Base-by-base conservation (phyloP, 2,329 filamentous ascomycete genomes). In the Thelonectria rubi region DNA sequence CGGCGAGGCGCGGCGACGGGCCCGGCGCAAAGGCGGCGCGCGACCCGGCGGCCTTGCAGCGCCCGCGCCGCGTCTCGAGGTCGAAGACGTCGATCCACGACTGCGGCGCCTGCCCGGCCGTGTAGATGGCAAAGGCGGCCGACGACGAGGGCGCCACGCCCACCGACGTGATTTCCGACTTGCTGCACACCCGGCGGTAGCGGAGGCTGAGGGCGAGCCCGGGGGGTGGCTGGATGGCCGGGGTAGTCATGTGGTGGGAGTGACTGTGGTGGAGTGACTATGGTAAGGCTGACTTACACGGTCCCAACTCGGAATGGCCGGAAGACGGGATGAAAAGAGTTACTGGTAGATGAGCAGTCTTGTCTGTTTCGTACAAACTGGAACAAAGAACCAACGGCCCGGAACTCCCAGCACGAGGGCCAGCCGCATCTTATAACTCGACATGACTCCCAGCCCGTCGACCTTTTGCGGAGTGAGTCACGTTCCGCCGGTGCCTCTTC, bases 11-110 rank as follows among this genome's bases (percentile, higher is more conserved):
- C 7, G 24, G 24, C 7, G 24, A 7, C 21, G 61, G 65, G 3
- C 49, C 48, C 26, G 67, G 70, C 0, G 64, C 62, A 54, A 77
- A 75, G n/a, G 65, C 69, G n/a, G 74, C 76, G 30, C 71, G 63
- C 1, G 69, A 72, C 37, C 76, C 76, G 12, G 67, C 69, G 0
- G 72, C 71, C 65, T 76, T 77, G 62, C 70, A 73, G 58, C 71
- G 68, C 17, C 69, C 65, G 14, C 68, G 64, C 12, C 71, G 70
- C 0, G 70, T 69, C 30, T 59, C 50, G 21, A 75, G 53, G 45
- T 75, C 71, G 54, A 77, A 77, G 17, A 75, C 67, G 62, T 78
- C 76, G 58, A 78, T 72, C 75, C 76, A 78, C n/a, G 74, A 70
- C 20, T 75, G 73, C 34, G 67, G 53, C 10, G 71, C 67, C 45